Evolutionary conservation across 2,329 filamentous ascomycete species (phyloP).

Genomic region (Arthroderma sp.): DNA sequence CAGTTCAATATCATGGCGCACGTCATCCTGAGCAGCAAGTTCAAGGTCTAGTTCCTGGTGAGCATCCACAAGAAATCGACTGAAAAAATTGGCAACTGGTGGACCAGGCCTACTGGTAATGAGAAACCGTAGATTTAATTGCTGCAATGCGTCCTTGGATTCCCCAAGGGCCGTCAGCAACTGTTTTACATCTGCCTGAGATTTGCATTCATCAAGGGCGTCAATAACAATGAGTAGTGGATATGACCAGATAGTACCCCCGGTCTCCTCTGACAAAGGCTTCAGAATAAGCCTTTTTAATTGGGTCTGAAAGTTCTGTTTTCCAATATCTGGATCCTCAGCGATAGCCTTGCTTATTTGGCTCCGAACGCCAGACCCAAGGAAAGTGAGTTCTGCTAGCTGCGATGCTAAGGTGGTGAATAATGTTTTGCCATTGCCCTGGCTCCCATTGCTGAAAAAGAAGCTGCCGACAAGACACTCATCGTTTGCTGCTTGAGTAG

Average conservation of each 20-base stretch:
- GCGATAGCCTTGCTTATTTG: not conserved
- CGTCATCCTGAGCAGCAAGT: slow-evolving; percentile 11
- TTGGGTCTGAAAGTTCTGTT: not conserved
- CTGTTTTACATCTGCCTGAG: slow-evolving; percentile 10
- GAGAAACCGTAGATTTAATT: slow-evolving; percentile 13
- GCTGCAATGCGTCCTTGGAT: not conserved
- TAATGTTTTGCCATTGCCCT: slow-evolving; percentile 13
- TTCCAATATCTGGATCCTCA: not conserved
- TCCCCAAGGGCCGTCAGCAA: slow-evolving; percentile 8
- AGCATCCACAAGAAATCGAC: slow-evolving; percentile 6
- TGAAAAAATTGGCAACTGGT: slow-evolving; percentile 14
- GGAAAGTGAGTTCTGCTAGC: slow-evolving; percentile 3
- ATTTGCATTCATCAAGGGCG: slow-evolving; percentile 18
- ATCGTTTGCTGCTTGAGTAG: not conserved
- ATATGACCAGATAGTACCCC: too few species aligned
- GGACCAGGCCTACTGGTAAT: slow-evolving; percentile 20
- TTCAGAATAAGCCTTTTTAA: not conserved
- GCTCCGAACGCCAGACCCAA: slow-evolving; percentile 14
- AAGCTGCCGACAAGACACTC: not conserved
- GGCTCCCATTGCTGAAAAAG: slow-evolving; percentile 17
- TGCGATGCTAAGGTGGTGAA: slow-evolving; percentile 13
- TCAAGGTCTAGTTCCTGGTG: slow-evolving; percentile 15
- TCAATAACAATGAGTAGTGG: slow-evolving; percentile 14
- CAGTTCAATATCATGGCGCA: slow-evolving; percentile 3
- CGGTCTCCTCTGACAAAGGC: not conserved